These are phyloP conservation scores for Poa pratensis DNA, from an alignment of 176 grass and related monocot species.

Conservation along the genomic window DNA sequence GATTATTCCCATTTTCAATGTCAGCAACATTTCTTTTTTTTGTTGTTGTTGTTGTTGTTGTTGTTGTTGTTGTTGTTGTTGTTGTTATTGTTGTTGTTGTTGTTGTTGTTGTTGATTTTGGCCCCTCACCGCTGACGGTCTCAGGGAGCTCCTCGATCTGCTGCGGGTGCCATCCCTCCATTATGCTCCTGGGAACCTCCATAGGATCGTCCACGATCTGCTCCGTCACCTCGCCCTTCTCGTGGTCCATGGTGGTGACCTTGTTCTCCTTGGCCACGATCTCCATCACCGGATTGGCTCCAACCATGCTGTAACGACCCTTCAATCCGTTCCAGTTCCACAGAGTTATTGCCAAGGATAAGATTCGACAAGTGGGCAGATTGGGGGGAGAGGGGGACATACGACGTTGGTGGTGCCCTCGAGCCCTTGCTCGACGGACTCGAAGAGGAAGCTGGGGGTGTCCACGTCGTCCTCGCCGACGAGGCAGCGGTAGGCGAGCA, in stretches of 20 bases:
- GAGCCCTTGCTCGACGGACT: constrained; percentile 78
- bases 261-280: constrained; percentile 67
- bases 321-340: constrained; percentile 34
- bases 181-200: constrained; percentile 67
- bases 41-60: neutral
- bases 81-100: no score
- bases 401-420: constrained; percentile 70
- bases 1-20: constrained; percentile 32
- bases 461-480: constrained; percentile 65
- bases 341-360: constrained; percentile 26
- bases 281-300: constrained; percentile 71
- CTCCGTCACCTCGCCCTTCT: constrained; percentile 56
- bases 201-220: constrained; percentile 69
- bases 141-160: constrained; percentile 64
- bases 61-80: no score
- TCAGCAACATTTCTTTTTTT: neutral
- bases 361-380: neutral
- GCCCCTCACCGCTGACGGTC: constrained; percentile 51
- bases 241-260: constrained; percentile 76
- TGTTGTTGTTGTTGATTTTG: neutral
- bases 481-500: constrained; percentile 86
- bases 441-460: constrained; percentile 86
- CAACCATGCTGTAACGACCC: constrained; percentile 78
- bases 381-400: neutral
- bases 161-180: constrained; percentile 72